phyloP scores from a whole-genome alignment of 1,284 basidiomycete genomes.

The Hypsizygus ulmarius region DNA sequence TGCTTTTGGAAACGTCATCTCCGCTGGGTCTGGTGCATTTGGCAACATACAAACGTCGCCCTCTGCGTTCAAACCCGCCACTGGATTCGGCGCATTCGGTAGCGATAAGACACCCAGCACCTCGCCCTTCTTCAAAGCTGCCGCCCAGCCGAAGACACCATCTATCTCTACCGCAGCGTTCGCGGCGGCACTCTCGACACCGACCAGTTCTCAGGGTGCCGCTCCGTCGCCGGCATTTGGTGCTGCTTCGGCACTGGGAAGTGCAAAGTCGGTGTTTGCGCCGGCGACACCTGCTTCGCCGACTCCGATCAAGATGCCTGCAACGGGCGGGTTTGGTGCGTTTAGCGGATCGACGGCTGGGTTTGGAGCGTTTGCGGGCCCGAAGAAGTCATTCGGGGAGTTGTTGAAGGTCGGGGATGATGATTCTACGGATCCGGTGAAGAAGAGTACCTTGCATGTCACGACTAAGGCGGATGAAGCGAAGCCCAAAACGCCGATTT shows the following conservation, averaged over 20 bases:
- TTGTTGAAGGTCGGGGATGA: slow-evolving; percentile 33
- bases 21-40: slow-evolving; percentile 26
- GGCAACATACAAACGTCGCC: slow-evolving; percentile 27
- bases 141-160: slow-evolving; percentile 32
- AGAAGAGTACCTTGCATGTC: slow-evolving; percentile 14
- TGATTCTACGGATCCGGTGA: slow-evolving; percentile 15
- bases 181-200: slow-evolving; percentile 22
- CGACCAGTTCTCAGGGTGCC: slow-evolving; percentile 16
- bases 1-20: slow-evolving; percentile 10
- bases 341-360: slow-evolving; percentile 44
- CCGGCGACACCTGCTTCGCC: slow-evolving; percentile 24
- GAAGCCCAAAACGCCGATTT: slow-evolving; percentile 17
- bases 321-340: slow-evolving; percentile 42
- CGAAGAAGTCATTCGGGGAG: slow-evolving; percentile 41
- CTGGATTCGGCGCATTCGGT: slow-evolving; percentile 44
- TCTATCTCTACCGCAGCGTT: slow-evolving; percentile 37
- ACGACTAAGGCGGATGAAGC: slow-evolving; percentile 6
- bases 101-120: slow-evolving; percentile 26
- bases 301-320: slow-evolving; percentile 30
- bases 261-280: slow-evolving; percentile 34
- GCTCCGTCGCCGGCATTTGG: slow-evolving; percentile 35
- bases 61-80: slow-evolving; percentile 35
- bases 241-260: slow-evolving; percentile 36
- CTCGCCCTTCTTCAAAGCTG: slow-evolving; percentile 56
- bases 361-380: slow-evolving; percentile 41